Evolutionary conservation across 164 flowering plant species (phyloP).

Genomic region (Dillenia suffruticosa): DNA sequence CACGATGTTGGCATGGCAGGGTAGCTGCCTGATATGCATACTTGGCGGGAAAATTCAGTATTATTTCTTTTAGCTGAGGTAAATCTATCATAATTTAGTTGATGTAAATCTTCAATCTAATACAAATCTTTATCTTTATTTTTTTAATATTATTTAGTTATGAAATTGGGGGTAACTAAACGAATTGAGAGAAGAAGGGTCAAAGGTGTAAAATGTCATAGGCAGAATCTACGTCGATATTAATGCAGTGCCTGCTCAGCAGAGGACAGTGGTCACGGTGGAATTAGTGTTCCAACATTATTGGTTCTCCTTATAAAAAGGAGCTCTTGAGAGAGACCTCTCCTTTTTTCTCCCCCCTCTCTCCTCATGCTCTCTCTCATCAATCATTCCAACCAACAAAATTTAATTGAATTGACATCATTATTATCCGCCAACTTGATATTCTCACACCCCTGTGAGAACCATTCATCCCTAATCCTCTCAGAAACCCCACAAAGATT

Average conservation of each 20-base stretch:
- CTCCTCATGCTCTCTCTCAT: constrained; percentile 6
- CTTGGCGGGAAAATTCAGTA: too few species aligned
- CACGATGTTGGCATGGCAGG: too few species aligned
- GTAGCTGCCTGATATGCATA: too few species aligned
- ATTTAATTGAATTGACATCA: background rate
- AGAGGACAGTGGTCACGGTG: constrained; percentile 15
- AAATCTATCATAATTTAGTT: constrained; percentile 12
- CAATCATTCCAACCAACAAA: constrained; percentile 8
- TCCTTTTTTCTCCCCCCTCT: background rate
- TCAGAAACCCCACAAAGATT: background rate
- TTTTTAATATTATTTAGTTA: too few species aligned
- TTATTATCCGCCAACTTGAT: constrained; percentile 5
- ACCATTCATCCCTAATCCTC: constrained; percentile 1
- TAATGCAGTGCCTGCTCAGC: constrained; percentile 6
- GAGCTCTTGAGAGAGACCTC: constrained; percentile 17
- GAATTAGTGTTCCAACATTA: constrained; percentile 22
- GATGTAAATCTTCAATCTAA: constrained; percentile 7
- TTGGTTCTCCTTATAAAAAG: constrained; percentile 19
- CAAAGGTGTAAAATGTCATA: too few species aligned
- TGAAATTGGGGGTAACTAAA: too few species aligned
- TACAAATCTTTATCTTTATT: constrained; percentile 5
- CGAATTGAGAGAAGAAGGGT: too few species aligned
- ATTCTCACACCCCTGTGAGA: constrained; percentile 15
- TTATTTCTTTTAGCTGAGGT: too few species aligned
- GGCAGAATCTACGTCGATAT: too few species aligned